Base-by-base conservation (phyloP, 2,329 filamentous ascomycete genomes). In the Microascus cirrosus region DNA sequence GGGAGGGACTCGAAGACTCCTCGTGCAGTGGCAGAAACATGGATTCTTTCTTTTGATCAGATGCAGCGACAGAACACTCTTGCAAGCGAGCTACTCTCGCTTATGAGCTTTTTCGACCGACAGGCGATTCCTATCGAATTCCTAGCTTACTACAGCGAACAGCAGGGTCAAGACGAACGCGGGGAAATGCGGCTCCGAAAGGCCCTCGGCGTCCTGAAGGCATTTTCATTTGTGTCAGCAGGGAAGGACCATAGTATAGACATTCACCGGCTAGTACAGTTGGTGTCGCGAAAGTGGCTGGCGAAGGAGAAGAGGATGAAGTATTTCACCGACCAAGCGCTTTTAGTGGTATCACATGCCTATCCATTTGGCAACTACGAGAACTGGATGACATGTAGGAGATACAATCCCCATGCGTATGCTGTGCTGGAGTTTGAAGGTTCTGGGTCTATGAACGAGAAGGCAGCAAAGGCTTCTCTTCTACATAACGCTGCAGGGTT, bases 251-350 rank as follows among this genome's bases (percentile, higher is more conserved):
- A 61, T 0, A 55, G 45, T 6, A 57, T 68, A 3, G 58, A 67
- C 10, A 68, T 73, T 63, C 70, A 73, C 55, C 66, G 68, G 1
- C 67, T 73, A 0, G 63, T 73, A 0, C 70, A 73, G 13, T 53
- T 72, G 6, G 65, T 67, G 0, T 70, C 68, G 0, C 64, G 60
- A 3, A 66, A 64, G 39, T 72, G 70, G 65, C 58, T 73, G 2
- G 7, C 7, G 0, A 36, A 57, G 0, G 60, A 64, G 34, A 59
- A 54, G 1, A 59, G 2, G 0, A 56, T 61, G 7, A 1, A 6
- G 0, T 25, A 58, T 1, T 69, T 66, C 12, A 58, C 61, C 0
- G 45, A 54, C 22, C 35, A 61, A 3, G 69, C 69, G 0, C 53
- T 71, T 0, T 22, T 53, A 0, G 57, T 59, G 0, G 63, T 71